phyloP scores from a whole-genome alignment of 2,329 filamentous ascomycete species.

The Waltergamsia citrina region DNA sequence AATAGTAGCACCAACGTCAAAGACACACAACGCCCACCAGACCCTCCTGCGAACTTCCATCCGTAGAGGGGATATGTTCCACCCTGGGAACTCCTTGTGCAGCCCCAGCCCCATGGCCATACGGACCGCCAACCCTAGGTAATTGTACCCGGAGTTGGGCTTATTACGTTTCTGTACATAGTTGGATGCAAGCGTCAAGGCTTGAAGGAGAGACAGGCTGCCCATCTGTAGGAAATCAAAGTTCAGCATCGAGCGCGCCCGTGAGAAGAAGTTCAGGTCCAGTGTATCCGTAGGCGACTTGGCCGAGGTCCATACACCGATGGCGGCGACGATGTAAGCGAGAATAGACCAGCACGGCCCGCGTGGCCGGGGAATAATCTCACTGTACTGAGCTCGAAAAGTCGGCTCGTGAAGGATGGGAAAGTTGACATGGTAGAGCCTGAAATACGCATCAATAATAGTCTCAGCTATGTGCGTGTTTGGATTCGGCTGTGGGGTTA shows the following conservation, averaged over 20 bases:
- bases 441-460: constrained; percentile 32
- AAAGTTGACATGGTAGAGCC: constrained; percentile 32
- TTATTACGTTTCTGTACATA: constrained; percentile 41
- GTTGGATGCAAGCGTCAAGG: constrained; percentile 32
- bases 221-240: constrained; percentile 33
- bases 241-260: constrained; percentile 22
- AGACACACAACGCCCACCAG: constrained; percentile 30
- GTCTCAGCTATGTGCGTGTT: constrained; percentile 19
- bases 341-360: constrained; percentile 18
- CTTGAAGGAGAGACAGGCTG: constrained; percentile 33
- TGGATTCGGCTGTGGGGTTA: constrained; percentile 19
- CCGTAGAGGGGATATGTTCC: constrained; percentile 19
- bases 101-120: constrained; percentile 40
- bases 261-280: constrained; percentile 16
- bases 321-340: constrained; percentile 23
- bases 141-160: constrained; percentile 42
- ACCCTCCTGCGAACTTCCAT: constrained; percentile 24
- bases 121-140: constrained; percentile 37
- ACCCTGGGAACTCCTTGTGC: constrained; percentile 31
- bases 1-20: constrained; percentile 36
- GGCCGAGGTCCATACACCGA: constrained; percentile 22
- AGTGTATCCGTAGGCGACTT: constrained; percentile 10
- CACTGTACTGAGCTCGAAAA: constrained; percentile 26
- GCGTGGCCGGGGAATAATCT: constrained; percentile 21
- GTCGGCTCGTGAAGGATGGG: constrained; percentile 35